Evolutionary conservation across 495 filamentous ascomycete genomes (phyloP), one percentile per base, ranked within the genome.

Genomic region (Tuber magnatum): DNA sequence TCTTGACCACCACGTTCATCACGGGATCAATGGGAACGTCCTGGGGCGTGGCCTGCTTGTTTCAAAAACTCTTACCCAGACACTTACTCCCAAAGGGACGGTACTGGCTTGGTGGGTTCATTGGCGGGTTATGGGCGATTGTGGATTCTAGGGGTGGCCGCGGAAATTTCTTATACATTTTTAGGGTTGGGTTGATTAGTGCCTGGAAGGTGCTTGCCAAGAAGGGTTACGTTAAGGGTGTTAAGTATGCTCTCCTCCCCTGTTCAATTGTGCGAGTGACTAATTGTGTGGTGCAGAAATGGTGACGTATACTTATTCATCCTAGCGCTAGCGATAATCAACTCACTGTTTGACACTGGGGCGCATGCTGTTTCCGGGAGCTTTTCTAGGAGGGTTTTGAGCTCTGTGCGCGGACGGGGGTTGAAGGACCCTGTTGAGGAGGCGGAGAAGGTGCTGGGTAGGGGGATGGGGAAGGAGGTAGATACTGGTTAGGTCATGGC

Each of bases 131-230:
- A 28, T 97, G 93, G 88, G 92, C 92, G 7, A 89, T 92, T 81
- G 83, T 97, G 20, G 88, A 92, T 77, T 85, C 88, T 39, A 84
- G 85, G 24, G 86, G 88, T 69, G 91, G 90, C 56, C 81, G 91
- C 12, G 84, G 84, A 6, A 88, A 89, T 73, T 92, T 92, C 83
- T 76, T 97, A 77, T 93, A 93, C 78, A 88, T 88, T 68, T 89
- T 90, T 74, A 87, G 94, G 35, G 82, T 90, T 14, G 92, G 91
- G 56, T 84, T 97, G 43, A 92, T 97, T 80, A 91, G 88, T 48
- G 82, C 92, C 68, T 98, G 93, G 93, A 97, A 97, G 86, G 91
- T 97, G 0, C 92, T 94, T 18, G 88, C 90, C 70, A 98, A 98
- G 88, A 86, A 90, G 46, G 88, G 92, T 6, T 90, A 91, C 86